Evolutionary conservation across 805 yeast species (phyloP).

Genomic region (Isabelozyma pseudorhagii): DNA sequence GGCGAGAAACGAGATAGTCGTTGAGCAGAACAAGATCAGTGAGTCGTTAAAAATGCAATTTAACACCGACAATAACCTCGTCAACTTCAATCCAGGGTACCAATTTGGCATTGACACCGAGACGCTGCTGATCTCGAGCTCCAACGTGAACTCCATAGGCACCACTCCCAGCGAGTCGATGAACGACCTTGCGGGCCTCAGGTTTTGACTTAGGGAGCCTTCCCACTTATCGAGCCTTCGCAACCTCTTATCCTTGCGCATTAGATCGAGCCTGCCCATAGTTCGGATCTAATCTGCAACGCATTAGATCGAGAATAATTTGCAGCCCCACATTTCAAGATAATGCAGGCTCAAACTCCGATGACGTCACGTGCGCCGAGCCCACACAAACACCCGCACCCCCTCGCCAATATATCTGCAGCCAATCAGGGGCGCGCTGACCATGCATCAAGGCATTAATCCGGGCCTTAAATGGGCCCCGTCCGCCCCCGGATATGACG

Average conservation of each 20-base stretch:
- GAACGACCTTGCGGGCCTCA: background rate
- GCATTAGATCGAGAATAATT: too few species aligned
- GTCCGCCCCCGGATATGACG: background rate
- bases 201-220: background rate
- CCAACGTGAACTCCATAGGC: background rate
- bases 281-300: too few species aligned
- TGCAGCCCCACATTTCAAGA: background rate
- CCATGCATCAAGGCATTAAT: background rate
- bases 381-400: background rate
- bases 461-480: background rate
- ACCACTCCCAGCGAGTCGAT: background rate
- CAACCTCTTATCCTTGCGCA: too few species aligned
- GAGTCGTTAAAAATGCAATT: slow-evolving; percentile 7
- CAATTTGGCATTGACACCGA: slow-evolving; percentile 3
- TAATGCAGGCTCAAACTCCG: background rate
- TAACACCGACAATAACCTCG: slow-evolving; percentile 8
- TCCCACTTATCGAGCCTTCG: too few species aligned
- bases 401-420: background rate
- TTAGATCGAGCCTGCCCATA: too few species aligned
- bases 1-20: slow-evolving; percentile 10
- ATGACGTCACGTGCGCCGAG: background rate
- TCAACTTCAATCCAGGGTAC: slow-evolving; percentile 10
- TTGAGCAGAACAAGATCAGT: slow-evolving; percentile 15
- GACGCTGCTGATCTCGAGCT: background rate
- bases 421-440: background rate